phyloP scores from a whole-genome alignment of 257 asterid species.

The Cruciata laevipes region DNA sequence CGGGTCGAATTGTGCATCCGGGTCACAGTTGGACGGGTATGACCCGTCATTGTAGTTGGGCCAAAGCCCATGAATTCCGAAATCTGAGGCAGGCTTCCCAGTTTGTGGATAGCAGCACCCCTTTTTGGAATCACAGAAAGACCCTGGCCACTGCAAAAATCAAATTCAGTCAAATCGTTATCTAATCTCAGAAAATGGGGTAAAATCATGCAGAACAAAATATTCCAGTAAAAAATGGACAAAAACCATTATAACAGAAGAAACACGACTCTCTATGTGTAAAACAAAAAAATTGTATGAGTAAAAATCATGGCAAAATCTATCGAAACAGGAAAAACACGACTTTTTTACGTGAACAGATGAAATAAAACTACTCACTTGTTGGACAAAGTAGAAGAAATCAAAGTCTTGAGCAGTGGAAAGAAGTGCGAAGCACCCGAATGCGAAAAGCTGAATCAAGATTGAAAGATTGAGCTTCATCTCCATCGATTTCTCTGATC shows the following conservation, averaged over 20 bases:
- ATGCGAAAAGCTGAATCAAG: conserved; percentile 25
- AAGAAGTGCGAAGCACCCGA: conserved; percentile 21
- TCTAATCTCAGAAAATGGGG: too few species aligned
- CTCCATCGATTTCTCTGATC: background rate
- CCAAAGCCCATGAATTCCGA: conserved; percentile 56
- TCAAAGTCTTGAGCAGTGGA: conserved; percentile 48
- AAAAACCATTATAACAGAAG: too few species aligned
- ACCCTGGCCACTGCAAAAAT: conserved; percentile 43
- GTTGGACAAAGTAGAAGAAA: conserved; percentile 71
- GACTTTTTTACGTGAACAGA: too few species aligned
- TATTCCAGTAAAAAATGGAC: background rate
- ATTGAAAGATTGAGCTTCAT: conserved; percentile 8
- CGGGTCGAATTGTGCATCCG: conserved; percentile 18
- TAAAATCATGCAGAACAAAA: background rate
- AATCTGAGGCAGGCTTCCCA: conserved; percentile 44
- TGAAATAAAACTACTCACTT: conserved; percentile 27
- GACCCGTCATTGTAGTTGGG: conserved; percentile 45
- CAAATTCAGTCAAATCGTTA: background rate
- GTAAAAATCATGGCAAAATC: too few species aligned
- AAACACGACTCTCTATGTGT: too few species aligned
- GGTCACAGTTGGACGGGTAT: conserved; percentile 41
- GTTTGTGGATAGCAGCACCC: conserved; percentile 50
- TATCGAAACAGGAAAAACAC: too few species aligned
- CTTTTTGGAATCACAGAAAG: conserved; percentile 35
- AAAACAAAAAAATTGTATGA: too few species aligned